Conservation (phyloP, 2,329 filamentous ascomycete species). For the Achaetomium macrosporum region DNA sequence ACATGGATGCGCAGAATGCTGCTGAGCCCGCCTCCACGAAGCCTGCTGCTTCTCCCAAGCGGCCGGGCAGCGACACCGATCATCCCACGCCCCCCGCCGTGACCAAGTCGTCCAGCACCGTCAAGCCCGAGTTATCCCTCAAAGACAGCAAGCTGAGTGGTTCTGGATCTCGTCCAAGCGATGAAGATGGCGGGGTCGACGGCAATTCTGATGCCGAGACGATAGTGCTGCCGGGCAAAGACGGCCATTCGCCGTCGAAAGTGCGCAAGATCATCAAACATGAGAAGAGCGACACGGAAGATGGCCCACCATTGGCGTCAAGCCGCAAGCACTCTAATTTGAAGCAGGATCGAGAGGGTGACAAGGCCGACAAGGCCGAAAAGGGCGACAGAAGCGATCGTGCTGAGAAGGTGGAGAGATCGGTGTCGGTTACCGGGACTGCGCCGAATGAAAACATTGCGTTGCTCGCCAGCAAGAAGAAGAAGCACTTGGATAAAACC, state of each 20-base stretch:
- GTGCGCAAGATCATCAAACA: slow-evolving; percentile 58
- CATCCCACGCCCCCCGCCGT: slow-evolving; percentile 29
- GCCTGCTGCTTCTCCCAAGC: slow-evolving; percentile 49
- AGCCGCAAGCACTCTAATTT: slow-evolving; percentile 31
- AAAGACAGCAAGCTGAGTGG: slow-evolving; percentile 30
- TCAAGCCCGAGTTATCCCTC: slow-evolving; percentile 24
- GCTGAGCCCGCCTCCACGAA: slow-evolving; percentile 56
- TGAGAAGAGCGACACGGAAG: slow-evolving; percentile 55
- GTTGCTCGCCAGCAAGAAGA: slow-evolving; percentile 43
- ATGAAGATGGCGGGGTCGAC: slow-evolving; percentile 43
- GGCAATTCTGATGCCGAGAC: slow-evolving; percentile 68
- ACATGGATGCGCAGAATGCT: slow-evolving; percentile 65
- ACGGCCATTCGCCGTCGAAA: slow-evolving; percentile 59
- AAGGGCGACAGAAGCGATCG: slow-evolving; percentile 19
- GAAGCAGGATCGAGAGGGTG: slow-evolving; percentile 30
- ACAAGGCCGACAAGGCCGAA: slow-evolving; percentile 27
- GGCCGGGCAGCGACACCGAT: slow-evolving; percentile 35
- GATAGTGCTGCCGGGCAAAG: slow-evolving; percentile 61
- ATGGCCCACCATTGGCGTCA: slow-evolving; percentile 32
- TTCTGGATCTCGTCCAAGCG: slow-evolving; percentile 31
- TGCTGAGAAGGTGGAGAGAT: slow-evolving; percentile 29
- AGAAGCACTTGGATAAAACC: slow-evolving; percentile 41
- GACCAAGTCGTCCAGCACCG: slow-evolving; percentile 25
- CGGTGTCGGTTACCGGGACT: slow-evolving; percentile 21
- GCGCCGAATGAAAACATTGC: slow-evolving; percentile 32